Percentiles rank a stretch among this genome's conserved stretches.
Evolutionary conservation across 192 early-diverging fungal species (phyloP).

Genomic region (Dispira simplex): DNA sequence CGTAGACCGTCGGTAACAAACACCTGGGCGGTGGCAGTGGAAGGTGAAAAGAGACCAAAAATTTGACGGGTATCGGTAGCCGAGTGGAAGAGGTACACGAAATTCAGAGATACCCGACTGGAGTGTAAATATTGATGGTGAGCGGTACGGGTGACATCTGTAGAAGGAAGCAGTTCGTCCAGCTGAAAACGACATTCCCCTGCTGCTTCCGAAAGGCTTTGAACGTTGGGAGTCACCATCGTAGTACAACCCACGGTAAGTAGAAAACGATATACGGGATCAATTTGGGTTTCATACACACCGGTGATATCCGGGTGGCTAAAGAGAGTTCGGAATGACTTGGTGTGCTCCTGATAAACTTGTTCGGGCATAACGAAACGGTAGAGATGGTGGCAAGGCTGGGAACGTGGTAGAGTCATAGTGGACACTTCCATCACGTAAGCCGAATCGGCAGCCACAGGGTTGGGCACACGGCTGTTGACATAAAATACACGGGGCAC

Average conservation of each 20-base stretch:
- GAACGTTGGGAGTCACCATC: slow-evolving; percentile 12
- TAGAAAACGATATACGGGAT: slow-evolving; percentile 64
- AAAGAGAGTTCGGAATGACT: slow-evolving; percentile 63
- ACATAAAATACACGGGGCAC: slow-evolving; percentile 78
- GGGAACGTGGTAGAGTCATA: slow-evolving; percentile 63
- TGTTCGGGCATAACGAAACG: slow-evolving; percentile 67
- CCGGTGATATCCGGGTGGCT: slow-evolving; percentile 79
- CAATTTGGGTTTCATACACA: slow-evolving; percentile 87
- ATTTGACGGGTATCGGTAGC: slow-evolving; percentile 42
- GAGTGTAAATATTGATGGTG: background rate
- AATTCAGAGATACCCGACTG: slow-evolving; percentile 24
- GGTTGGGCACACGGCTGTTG: slow-evolving; percentile 47
- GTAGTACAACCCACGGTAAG: slow-evolving; percentile 55
- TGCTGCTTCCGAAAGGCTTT: slow-evolving; percentile 11
- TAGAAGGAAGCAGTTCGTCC: slow-evolving; percentile 15
- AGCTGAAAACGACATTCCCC: slow-evolving; percentile 20
- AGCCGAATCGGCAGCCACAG: slow-evolving; percentile 23
- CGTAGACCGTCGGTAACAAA: slow-evolving; percentile 56
- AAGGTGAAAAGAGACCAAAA: slow-evolving; percentile 53
- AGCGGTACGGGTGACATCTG: background rate
- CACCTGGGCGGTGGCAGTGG: slow-evolving; percentile 34
- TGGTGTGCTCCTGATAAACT: slow-evolving; percentile 52
- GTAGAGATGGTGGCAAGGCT: slow-evolving; percentile 56
- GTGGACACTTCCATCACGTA: slow-evolving; percentile 24
- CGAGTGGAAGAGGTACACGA: slow-evolving; percentile 68